These are phyloP conservation scores for Cladophialophora psammophila DNA, from an alignment of 2,329 filamentous ascomycete species.

Conservation along the genomic window DNA sequence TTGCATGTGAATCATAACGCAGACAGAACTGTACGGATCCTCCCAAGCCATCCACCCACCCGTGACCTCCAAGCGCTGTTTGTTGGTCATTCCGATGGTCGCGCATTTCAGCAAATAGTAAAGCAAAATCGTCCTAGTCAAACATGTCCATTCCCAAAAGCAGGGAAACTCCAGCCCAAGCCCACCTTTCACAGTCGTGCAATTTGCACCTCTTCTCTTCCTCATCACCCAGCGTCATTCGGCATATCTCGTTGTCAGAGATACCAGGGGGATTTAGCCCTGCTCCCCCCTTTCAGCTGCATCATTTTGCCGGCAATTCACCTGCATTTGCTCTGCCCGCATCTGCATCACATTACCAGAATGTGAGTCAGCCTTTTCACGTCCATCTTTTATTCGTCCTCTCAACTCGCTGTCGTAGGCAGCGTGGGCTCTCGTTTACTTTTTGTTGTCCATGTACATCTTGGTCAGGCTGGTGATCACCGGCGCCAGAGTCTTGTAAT, in stretches of 20 bases:
- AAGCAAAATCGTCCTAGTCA: not conserved
- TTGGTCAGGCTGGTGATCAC: constrained; percentile 38
- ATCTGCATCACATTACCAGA: not conserved
- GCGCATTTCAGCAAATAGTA: not conserved
- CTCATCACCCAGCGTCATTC: not conserved
- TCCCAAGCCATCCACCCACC: not conserved
- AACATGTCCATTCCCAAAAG: not conserved
- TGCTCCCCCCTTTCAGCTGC: not conserved
- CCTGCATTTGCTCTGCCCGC: not conserved
- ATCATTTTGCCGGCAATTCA: not conserved
- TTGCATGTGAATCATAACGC: not conserved
- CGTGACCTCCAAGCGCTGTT: not conserved
- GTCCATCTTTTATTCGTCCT: not conserved
- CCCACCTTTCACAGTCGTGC: not conserved
- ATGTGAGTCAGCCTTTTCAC: not conserved
- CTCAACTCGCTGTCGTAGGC: not conserved
- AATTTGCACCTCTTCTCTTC: constrained; percentile 2
- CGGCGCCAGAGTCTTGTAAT: constrained; percentile 40
- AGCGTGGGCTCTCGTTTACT: constrained; percentile 1
- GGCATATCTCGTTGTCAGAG: not conserved
- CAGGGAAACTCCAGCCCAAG: not conserved
- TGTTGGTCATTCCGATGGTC: not conserved
- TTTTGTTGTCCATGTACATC: constrained; percentile 41
- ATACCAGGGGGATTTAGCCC: not conserved
- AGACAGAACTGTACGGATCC: not conserved